Evolutionary conservation across 257 asterid species (phyloP).

Genomic region (Echium plantagineum): DNA sequence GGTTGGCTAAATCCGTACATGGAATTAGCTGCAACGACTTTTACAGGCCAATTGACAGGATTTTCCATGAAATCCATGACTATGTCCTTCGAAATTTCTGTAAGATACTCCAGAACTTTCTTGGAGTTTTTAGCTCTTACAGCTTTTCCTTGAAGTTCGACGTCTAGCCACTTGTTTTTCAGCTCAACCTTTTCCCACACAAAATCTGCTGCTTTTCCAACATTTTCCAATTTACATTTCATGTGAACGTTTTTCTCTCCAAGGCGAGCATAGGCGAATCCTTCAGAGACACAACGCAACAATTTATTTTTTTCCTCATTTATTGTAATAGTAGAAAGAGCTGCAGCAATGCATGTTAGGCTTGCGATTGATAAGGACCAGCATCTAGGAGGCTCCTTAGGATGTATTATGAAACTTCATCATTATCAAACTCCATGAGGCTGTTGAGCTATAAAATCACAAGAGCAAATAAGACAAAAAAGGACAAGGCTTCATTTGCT

Average conservation of each 20-base stretch:
- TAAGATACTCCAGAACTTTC: too few relatives aligned
- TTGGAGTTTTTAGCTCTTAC: too few relatives aligned
- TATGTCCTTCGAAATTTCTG: slow-evolving; percentile 1
- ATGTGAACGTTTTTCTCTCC: slow-evolving; percentile 1
- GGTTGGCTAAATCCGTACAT: too few relatives aligned
- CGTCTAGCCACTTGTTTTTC: slow-evolving; percentile 11
- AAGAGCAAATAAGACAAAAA: too few relatives aligned
- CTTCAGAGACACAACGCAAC: background rate
- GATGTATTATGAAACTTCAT: slow-evolving; percentile 24
- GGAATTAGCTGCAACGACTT: too few relatives aligned
- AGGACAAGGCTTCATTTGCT: too few relatives aligned
- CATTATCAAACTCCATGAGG: slow-evolving; percentile 21
- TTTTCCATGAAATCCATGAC: background rate
- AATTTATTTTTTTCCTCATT: background rate
- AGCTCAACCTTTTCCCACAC: slow-evolving; percentile 13
- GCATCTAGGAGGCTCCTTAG: slow-evolving; percentile 31
- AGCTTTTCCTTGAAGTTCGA: slow-evolving; percentile 8
- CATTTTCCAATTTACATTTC: background rate
- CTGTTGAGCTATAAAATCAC: too few relatives aligned
- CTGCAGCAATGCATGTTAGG: slow-evolving; percentile 10
- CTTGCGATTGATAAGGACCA: slow-evolving; percentile 43
- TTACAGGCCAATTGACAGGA: too few relatives aligned
- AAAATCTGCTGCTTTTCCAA: slow-evolving; percentile 7
- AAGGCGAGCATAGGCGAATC: slow-evolving; percentile 1
- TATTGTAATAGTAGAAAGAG: slow-evolving; percentile 6